These are phyloP conservation scores for Aspergillus sp. DNA, from an alignment of 2,329 filamentous ascomycete species.

Conservation along the genomic window DNA sequence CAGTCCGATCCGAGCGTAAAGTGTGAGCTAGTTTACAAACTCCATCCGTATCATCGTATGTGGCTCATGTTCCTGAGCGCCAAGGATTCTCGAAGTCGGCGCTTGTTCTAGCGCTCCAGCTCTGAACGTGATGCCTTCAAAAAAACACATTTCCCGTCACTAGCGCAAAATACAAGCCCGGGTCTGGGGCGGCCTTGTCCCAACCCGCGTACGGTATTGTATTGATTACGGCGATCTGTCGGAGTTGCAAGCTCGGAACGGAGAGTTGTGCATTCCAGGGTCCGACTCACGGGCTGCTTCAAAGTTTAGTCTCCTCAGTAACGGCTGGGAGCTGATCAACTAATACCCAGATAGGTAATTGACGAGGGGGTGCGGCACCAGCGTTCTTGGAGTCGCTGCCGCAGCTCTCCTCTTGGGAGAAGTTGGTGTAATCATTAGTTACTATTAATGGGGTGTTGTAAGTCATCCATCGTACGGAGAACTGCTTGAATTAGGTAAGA, in stretches of 20 bases:
- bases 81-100: constrained; percentile 9
- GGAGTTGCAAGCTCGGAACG: neutral
- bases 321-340: neutral
- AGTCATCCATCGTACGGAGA: neutral
- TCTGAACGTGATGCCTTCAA: neutral
- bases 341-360: too few species aligned
- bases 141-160: neutral
- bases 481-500: neutral
- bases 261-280: neutral
- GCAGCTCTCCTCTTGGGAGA: neutral
- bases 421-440: neutral
- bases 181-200: neutral
- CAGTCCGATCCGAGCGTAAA: neutral
- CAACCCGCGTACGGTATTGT: neutral
- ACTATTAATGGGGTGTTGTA: neutral
- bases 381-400: too few species aligned
- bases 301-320: neutral
- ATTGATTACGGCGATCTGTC: neutral
- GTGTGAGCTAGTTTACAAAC: neutral
- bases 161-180: neutral
- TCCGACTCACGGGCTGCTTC: neutral
- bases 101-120: neutral
- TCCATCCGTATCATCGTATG: neutral
- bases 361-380: too few species aligned
- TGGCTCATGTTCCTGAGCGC: constrained; percentile 4